Evolutionary conservation across 164 flowering plant species (phyloP).

Genomic region (Magnolia sinica): DNA sequence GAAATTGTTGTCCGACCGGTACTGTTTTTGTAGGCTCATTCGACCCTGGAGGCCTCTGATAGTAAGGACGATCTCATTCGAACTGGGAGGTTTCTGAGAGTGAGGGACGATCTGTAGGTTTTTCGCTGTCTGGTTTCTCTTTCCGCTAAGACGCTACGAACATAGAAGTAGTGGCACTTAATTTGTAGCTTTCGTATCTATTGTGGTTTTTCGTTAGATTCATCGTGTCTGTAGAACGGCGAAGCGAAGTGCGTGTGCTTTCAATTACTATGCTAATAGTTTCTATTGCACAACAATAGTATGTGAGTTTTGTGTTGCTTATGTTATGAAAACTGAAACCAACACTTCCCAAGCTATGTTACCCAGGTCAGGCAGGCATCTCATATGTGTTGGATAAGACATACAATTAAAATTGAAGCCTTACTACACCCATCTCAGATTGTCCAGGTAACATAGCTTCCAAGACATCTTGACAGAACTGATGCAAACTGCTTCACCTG

Average conservation of each 20-base stretch:
- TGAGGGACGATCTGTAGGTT: slow-evolving; percentile 7
- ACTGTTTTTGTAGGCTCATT: slow-evolving; percentile 40
- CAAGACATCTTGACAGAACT: not conserved
- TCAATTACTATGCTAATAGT: not conserved
- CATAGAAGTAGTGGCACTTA: slow-evolving; percentile 6
- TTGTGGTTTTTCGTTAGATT: not conserved
- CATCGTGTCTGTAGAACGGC: slow-evolving; percentile 1
- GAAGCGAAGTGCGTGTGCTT: not conserved
- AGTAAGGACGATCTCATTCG: not conserved
- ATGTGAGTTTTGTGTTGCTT: not conserved
- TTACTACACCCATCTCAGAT: not conserved
- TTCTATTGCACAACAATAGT: not conserved
- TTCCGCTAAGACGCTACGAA: slow-evolving; percentile 6
- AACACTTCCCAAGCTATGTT: not conserved
- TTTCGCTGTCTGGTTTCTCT: slow-evolving; percentile 8
- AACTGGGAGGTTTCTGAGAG: slow-evolving; percentile 5
- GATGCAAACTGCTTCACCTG: not conserved
- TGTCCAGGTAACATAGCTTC: not conserved
- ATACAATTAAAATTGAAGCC: no score
- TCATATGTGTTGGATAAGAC: not conserved
- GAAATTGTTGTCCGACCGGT: slow-evolving; percentile 30
- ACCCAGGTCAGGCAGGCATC: not conserved
- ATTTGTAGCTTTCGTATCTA: not conserved
- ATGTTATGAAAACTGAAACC: not conserved
- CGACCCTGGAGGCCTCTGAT: slow-evolving; percentile 10